phyloP scores from a whole-genome alignment of 768 basidiomycete genomes.

The Cystobasidium ongulense region DNA sequence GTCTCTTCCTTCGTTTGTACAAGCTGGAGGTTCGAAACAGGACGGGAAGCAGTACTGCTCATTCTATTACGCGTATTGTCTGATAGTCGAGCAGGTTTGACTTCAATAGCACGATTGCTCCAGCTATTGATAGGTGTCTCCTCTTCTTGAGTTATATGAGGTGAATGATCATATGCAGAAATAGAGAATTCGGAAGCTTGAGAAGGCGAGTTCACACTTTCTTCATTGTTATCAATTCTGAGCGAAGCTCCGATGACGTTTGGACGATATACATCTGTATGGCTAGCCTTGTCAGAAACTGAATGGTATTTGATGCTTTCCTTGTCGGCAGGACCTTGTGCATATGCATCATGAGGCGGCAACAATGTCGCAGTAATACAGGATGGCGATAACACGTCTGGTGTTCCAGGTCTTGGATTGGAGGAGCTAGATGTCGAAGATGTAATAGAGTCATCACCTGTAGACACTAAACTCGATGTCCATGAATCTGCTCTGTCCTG shows the following conservation, averaged over 20 bases:
- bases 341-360: neutral
- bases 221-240: neutral
- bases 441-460: neutral
- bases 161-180: neutral
- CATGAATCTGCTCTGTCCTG: conserved; percentile 5
- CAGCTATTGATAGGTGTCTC: neutral
- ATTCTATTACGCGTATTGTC: neutral
- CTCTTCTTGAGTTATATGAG: neutral
- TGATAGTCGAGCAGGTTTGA: neutral
- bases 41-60: neutral
- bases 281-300: neutral
- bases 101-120: neutral
- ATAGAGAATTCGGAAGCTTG: conserved; percentile 1
- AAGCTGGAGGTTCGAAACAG: neutral
- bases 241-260: neutral
- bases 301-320: neutral
- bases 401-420: neutral
- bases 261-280: neutral
- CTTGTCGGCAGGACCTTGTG: neutral
- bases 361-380: neutral
- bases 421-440: neutral
- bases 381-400: neutral
- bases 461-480: neutral
- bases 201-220: neutral
- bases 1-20: neutral